phyloP scores from a whole-genome alignment of 371 early-diverging fungal genomes.

The Phascolomyces articulosus region DNA sequence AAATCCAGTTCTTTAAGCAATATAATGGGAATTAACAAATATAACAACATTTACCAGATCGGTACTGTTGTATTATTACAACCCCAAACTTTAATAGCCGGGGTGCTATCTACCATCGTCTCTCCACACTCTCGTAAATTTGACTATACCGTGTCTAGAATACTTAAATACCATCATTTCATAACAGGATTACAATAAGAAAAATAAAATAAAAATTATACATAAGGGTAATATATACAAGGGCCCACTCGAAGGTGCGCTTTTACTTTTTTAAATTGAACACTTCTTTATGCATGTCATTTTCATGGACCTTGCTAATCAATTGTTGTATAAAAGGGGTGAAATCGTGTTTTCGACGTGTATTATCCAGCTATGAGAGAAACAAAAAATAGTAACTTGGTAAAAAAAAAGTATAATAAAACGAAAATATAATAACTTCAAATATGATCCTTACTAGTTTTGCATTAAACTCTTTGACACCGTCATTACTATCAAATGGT shows the following conservation, averaged over 20 bases:
- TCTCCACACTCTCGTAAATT: no score
- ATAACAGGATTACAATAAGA: no score
- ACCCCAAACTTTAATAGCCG: no score
- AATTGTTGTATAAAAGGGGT: not conserved
- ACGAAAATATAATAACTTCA: not conserved
- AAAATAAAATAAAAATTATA: not conserved
- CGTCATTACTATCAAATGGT: not conserved
- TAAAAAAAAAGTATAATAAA: not conserved
- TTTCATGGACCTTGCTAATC: slow-evolving; percentile 3
- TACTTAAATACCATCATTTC: no score
- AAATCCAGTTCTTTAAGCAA: no score
- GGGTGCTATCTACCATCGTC: no score
- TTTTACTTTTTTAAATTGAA: not conserved
- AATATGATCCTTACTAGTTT: not conserved
- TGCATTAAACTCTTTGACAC: not conserved
- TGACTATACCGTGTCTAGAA: no score
- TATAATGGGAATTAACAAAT: no score
- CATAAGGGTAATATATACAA: not conserved
- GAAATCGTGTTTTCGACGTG: slow-evolving; percentile 12
- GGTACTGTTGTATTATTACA: no score
- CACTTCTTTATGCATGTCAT: not conserved
- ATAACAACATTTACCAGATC: no score
- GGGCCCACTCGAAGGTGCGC: not conserved
- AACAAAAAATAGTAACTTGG: no score
- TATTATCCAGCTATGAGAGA: slow-evolving; percentile 9